Evolutionary conservation across 768 basidiomycete species (phyloP).

Genomic region (Tylopilus vinaceipallidus): DNA sequence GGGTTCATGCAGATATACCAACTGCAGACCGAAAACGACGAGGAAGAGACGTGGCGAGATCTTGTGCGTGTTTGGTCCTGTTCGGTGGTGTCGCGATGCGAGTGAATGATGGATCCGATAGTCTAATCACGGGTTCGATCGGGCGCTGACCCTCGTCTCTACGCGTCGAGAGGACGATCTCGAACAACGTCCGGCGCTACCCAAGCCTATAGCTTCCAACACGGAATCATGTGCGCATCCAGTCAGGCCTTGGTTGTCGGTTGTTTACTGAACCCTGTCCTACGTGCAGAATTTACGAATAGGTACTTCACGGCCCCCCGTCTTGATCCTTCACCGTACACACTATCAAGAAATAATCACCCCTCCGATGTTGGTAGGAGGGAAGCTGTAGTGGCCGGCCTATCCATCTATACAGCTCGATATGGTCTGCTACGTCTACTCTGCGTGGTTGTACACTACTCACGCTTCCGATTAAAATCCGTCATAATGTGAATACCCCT

Average conservation of each 20-base stretch:
- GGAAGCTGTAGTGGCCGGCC: slow-evolving; percentile 5
- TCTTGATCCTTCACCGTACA: slow-evolving; percentile 8
- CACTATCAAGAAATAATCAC: slow-evolving; percentile 16
- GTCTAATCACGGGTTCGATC: slow-evolving; percentile 77
- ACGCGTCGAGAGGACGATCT: slow-evolving; percentile 53
- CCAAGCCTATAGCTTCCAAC: slow-evolving; percentile 12
- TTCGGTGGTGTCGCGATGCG: neutral
- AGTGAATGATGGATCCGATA: slow-evolving; percentile 29
- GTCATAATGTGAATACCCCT: slow-evolving; percentile 6
- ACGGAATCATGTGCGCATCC: slow-evolving; percentile 19
- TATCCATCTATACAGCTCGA: slow-evolving; percentile 7
- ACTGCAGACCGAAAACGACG: slow-evolving; percentile 81
- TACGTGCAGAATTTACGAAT: slow-evolving; percentile 19
- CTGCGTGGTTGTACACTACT: slow-evolving; percentile 2
- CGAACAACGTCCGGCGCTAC: slow-evolving; percentile 11
- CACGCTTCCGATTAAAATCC: slow-evolving; percentile 1
- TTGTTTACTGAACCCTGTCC: neutral
- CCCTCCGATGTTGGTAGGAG: neutral
- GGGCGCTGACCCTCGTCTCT: slow-evolving; percentile 55
- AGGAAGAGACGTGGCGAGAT: slow-evolving; percentile 84
- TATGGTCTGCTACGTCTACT: slow-evolving; percentile 8
- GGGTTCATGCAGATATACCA: slow-evolving; percentile 84
- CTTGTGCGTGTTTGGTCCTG: slow-evolving; percentile 45
- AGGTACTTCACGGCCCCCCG: slow-evolving; percentile 1
- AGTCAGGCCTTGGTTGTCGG: neutral